phyloP scores from a whole-genome alignment of 176 grass and related monocot species.

The Melocanna baccifera region DNA sequence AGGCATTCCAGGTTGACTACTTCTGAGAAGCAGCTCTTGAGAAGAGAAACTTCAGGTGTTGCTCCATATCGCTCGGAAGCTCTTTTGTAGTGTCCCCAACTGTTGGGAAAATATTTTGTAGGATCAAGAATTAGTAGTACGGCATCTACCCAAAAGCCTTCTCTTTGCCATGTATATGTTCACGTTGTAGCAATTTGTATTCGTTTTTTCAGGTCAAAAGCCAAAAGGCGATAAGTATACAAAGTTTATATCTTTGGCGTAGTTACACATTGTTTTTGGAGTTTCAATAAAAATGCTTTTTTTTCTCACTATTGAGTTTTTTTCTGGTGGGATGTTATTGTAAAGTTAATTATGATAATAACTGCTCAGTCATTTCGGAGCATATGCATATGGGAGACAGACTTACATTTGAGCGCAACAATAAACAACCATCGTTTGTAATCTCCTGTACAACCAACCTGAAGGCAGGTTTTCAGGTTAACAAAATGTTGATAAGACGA shows the following conservation, averaged over 20 bases:
- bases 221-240: slow-evolving; percentile 28
- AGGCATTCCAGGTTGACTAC: slow-evolving; percentile 19
- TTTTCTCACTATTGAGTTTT: neutral
- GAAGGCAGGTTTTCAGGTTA: neutral
- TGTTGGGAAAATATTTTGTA: slow-evolving; percentile 30
- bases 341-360: neutral
- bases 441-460: neutral
- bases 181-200: slow-evolving; percentile 21
- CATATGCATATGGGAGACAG: neutral
- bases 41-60: neutral
- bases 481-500: neutral
- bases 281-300: neutral
- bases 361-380: neutral
- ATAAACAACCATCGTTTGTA: neutral
- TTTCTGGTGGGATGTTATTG: neutral
- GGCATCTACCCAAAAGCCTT: neutral
- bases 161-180: slow-evolving; percentile 23
- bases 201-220: slow-evolving; percentile 39
- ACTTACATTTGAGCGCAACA: neutral
- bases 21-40: slow-evolving; percentile 10
- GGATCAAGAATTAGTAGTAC: slow-evolving; percentile 20
- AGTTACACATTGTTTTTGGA: neutral
- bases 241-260: neutral
- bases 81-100: neutral
- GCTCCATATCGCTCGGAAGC: neutral